Evolutionary conservation across 495 filamentous ascomycete species (phyloP), one percentile per base, ranked within the genome.

Genomic region (Collariella sp.): DNA sequence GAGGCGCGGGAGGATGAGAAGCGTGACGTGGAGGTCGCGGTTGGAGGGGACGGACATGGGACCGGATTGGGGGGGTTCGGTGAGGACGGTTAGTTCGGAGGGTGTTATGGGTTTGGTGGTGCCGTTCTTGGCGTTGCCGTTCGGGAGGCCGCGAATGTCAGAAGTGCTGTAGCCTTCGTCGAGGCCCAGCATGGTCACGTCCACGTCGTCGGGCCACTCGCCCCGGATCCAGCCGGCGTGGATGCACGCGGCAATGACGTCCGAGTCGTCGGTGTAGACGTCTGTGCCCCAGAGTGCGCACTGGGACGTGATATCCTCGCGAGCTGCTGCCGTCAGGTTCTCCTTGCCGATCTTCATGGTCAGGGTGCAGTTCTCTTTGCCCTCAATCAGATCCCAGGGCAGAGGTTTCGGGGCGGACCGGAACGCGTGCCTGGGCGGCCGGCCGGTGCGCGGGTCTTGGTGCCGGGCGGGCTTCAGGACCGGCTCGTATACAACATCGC

Each of bases 191-290:
- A 91, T 71, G 18, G 75, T 75, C 11, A 75, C 66, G 50, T 80
- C 76, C 2, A 91, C 83, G 38, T 88, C 86, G 0, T 87, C 80
- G 16, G 81, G 79, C 85, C 89, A 95, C 55, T 87, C 88, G 23
- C 91, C 93, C 10, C 86, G 82, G 53, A 98, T 85, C 80, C 86
- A 96, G 9, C 94, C 94, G 13, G 84, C 81, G 67, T 98, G 93
- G 52, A 97, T 93, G 52, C 91, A 89, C 3, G 90, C 91, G 0
- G 91, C 94, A 45, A 98, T 78, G 5, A 89, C 80, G 64, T 98
- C 94, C 0, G 89, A 95, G 70, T 98, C 94, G 60, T 97, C 94
- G 0, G 90, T 95, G 67, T 98, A 97, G 6, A 97, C 76, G 18
- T 90, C 88, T 0, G 89, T 91, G 10, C 93, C 93, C 91, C 91